A percentile compares a stretch with the other conserved stretches of the same genome.
Conservation (phyloP, 768 basidiomycete genomes). For the Grammothele lineata region DNA sequence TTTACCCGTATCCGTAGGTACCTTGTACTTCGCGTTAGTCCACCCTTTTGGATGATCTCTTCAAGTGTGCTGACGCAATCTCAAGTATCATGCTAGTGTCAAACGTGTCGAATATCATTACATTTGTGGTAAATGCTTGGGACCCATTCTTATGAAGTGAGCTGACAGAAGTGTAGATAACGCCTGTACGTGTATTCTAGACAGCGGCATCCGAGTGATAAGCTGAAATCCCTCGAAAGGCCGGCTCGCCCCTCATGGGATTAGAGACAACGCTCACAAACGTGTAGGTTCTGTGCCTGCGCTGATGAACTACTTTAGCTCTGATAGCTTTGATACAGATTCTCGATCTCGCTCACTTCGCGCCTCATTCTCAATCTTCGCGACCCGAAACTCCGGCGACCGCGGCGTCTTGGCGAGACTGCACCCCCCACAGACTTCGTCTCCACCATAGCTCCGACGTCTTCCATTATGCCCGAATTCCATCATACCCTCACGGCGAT, state of each 20-base stretch:
- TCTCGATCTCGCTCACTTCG: slow-evolving; percentile 12
- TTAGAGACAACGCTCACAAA: slow-evolving; percentile 14
- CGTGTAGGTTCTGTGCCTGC: slow-evolving; percentile 6
- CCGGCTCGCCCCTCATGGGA: slow-evolving; percentile 7
- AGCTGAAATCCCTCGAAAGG: not conserved
- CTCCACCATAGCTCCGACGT: no score
- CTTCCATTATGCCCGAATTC: no score
- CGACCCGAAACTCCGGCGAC: slow-evolving; percentile 2
- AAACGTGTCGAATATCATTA: slow-evolving; percentile 13
- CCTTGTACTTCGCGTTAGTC: slow-evolving; percentile 13
- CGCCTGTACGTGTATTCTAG: no score
- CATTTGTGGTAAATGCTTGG: slow-evolving; percentile 9
- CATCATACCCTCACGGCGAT: no score
- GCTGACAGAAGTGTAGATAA: no score
- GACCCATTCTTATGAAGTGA: no score
- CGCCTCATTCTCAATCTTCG: slow-evolving; percentile 16
- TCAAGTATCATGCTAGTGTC: slow-evolving; percentile 9
- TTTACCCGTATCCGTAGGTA: slow-evolving; percentile 6
- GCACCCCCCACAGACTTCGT: no score
- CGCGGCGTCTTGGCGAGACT: not conserved
- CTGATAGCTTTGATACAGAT: not conserved
- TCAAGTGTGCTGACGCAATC: not conserved
- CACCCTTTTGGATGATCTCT: not conserved
- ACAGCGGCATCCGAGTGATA: no score
- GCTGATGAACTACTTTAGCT: not conserved